phyloP scores from a whole-genome alignment of 805 yeast genomes.

The Wickerhamomyces canadensis region DNA sequence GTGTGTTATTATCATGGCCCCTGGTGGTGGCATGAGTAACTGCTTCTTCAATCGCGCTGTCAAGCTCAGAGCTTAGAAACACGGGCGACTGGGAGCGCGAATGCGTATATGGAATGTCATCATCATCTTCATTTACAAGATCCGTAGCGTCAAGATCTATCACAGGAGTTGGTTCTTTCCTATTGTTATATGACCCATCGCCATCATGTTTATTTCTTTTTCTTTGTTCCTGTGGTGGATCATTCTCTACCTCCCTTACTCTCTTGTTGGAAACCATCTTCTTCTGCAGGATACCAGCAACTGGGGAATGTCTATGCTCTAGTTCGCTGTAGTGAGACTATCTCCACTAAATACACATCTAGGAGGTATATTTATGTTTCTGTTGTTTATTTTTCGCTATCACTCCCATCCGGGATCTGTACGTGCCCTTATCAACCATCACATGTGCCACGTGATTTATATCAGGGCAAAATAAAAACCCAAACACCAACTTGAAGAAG shows the following conservation, averaged over 20 bases:
- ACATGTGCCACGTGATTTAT: constrained; percentile 4
- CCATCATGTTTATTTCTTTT: background rate
- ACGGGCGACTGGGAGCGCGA: constrained; percentile 22
- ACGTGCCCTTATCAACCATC: no score
- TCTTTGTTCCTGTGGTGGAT: background rate
- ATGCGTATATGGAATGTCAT: constrained; percentile 24
- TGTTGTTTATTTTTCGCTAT: no score
- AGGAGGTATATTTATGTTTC: no score
- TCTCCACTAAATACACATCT: no score
- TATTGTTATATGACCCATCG: background rate
- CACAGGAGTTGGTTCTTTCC: background rate
- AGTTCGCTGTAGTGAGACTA: no score
- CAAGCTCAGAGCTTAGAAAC: constrained; percentile 6
- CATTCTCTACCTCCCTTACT: background rate
- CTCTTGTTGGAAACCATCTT: background rate
- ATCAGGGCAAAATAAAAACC: constrained; percentile 2
- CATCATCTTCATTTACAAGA: constrained; percentile 18
- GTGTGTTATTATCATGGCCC: constrained; percentile 1
- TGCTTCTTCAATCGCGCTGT: background rate
- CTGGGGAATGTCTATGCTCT: no score
- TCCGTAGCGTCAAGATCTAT: background rate
- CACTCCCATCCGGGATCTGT: no score
- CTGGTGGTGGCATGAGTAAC: constrained; percentile 6
- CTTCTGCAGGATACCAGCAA: no score
- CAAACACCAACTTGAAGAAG: constrained; percentile 2